Percentiles rank a stretch among this genome's conserved stretches.
Evolutionary conservation across 306 rosid species (phyloP).

Genomic region (Pterocarpus macrocarpus): DNA sequence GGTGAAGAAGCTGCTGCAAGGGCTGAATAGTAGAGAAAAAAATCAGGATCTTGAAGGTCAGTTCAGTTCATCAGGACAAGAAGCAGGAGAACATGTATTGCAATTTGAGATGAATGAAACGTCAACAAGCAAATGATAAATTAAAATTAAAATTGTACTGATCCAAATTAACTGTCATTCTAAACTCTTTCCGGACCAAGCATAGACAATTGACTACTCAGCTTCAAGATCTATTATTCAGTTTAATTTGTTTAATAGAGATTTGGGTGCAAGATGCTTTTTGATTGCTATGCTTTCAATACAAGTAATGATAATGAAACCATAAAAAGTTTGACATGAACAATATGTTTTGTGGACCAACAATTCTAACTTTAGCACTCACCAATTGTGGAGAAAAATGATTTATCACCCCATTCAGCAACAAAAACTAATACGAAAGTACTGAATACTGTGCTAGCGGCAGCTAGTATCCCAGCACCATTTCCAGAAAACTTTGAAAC

Average conservation of each 20-base stretch:
- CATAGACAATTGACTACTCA: slow-evolving; percentile 14
- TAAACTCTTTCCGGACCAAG: slow-evolving; percentile 26
- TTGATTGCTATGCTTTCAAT: background rate
- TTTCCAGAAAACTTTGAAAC: slow-evolving; percentile 90
- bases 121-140: slow-evolving; percentile 14
- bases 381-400: slow-evolving; percentile 98
- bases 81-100: slow-evolving; percentile 8
- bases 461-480: slow-evolving; percentile 85
- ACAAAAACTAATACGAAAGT: slow-evolving; percentile 89
- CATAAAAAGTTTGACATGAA: slow-evolving; percentile 16
- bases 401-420: slow-evolving; percentile 99
- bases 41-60: slow-evolving; percentile 30
- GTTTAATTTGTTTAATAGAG: slow-evolving; percentile 30
- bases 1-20: slow-evolving; percentile 99
- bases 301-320: slow-evolving; percentile 34
- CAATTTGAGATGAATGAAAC: slow-evolving; percentile 21
- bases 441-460: slow-evolving; percentile 80
- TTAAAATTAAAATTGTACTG: slow-evolving; percentile 12
- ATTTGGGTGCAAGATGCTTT: slow-evolving; percentile 12
- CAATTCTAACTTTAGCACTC: slow-evolving; percentile 47
- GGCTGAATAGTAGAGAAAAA: slow-evolving; percentile 61
- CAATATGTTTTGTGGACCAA: slow-evolving; percentile 8
- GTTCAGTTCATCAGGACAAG: slow-evolving; percentile 34
- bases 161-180: slow-evolving; percentile 23
- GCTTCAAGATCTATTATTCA: slow-evolving; percentile 31